These are phyloP conservation scores for Eimeria sp. DNA, from an alignment of 169 alveolate genomes.

Conservation along the genomic window DNA sequence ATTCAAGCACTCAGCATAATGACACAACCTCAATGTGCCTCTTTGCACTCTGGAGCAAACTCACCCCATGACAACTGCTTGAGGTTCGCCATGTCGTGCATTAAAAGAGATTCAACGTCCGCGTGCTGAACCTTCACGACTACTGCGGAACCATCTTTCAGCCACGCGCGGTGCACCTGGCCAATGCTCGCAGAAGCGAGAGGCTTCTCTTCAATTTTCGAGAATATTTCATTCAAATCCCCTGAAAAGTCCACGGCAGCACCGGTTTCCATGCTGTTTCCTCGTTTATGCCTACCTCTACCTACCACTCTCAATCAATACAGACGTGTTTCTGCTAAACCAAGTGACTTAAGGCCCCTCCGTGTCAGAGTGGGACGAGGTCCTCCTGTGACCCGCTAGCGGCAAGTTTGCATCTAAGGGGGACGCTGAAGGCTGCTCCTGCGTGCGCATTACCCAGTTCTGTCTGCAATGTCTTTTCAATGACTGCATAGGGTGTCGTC, in stretches of 20 bases:
- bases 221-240: constrained; percentile 52
- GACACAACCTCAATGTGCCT: neutral
- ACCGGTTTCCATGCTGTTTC: neutral
- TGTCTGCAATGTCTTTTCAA: constrained; percentile 88
- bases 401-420: neutral
- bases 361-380: neutral
- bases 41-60: neutral
- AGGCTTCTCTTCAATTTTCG: constrained; percentile 81
- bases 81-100: constrained; percentile 85
- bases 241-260: constrained; percentile 40
- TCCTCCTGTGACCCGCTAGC: neutral
- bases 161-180: constrained; percentile 87
- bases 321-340: neutral
- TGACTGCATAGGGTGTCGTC: constrained; percentile 85
- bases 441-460: constrained; percentile 88
- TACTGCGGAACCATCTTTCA: constrained; percentile 84
- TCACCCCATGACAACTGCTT: constrained; percentile 87
- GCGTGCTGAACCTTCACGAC: constrained; percentile 88
- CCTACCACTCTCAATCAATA: neutral
- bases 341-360: neutral
- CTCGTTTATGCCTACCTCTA: neutral
- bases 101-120: constrained; percentile 83
- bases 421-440: neutral
- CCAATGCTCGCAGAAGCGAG: constrained; percentile 89
- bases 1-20: neutral